phyloP scores from a whole-genome alignment of 345 rosid genomes.

The Bruguiera parviflora region DNA sequence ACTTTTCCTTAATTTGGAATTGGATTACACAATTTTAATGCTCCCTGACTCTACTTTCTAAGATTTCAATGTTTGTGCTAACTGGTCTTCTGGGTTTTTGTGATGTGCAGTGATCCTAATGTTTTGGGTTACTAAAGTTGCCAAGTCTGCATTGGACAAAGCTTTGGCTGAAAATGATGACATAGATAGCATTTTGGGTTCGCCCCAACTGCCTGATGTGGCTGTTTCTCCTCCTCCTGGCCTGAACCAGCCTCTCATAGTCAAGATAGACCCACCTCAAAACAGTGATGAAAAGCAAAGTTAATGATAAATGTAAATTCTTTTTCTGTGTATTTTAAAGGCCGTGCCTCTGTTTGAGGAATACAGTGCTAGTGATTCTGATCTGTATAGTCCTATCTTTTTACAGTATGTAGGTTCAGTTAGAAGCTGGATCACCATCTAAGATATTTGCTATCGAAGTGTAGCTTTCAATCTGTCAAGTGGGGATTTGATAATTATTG shows the following conservation, averaged over 20 bases:
- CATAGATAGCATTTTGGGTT: slow-evolving; percentile 33
- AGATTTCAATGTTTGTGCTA: neutral
- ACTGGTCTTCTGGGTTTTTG: neutral
- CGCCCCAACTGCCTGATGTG: slow-evolving; percentile 42
- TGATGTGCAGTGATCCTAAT: slow-evolving; percentile 64
- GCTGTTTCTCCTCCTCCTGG: slow-evolving; percentile 38
- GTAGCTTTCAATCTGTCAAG: neutral
- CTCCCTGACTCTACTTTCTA: neutral
- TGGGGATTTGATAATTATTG: neutral
- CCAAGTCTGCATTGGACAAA: slow-evolving; percentile 74
- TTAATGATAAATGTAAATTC: slow-evolving; percentile 38
- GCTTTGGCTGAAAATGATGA: slow-evolving; percentile 89
- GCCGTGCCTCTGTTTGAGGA: slow-evolving; percentile 9
- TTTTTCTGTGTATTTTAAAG: slow-evolving; percentile 8
- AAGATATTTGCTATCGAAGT: neutral
- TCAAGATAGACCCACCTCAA: slow-evolving; percentile 61
- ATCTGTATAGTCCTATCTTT: slow-evolving; percentile 33
- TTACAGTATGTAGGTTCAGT: slow-evolving; percentile 16
- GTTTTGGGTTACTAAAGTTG: slow-evolving; percentile 71
- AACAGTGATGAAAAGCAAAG: slow-evolving; percentile 40
- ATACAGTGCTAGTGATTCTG: slow-evolving; percentile 10
- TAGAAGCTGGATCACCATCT: slow-evolving; percentile 18
- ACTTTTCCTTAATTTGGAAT: no score
- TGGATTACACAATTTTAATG: no score
- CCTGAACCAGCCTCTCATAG: slow-evolving; percentile 65